These are phyloP conservation scores for Penicillium rolfsii DNA, from an alignment of 2,329 filamentous ascomycete genomes.

Conservation along the genomic window DNA sequence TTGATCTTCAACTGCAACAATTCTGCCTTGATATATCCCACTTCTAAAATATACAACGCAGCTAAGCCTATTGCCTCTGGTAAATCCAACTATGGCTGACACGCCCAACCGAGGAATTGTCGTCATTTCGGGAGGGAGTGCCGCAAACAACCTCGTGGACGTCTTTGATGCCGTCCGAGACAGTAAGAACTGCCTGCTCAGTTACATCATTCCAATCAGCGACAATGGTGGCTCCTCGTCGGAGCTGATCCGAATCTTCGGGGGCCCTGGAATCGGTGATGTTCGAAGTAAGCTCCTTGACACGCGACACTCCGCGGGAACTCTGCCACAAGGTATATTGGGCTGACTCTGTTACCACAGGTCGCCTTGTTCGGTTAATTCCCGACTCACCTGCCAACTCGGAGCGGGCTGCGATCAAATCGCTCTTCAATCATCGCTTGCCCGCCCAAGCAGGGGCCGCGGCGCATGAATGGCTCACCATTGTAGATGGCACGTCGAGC, in stretches of 20 bases:
- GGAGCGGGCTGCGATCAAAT: conserved; percentile 75
- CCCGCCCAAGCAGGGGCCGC: conserved; percentile 65
- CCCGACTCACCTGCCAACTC: conserved; percentile 63
- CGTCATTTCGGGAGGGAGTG: conserved; percentile 88
- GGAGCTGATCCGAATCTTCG: conserved; percentile 91
- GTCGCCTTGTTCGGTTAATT: conserved; percentile 87
- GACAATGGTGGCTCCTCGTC: conserved; percentile 95
- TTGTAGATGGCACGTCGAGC: conserved; percentile 78
- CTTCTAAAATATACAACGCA: neutral
- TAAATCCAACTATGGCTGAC: conserved; percentile 10
- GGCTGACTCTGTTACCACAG: conserved; percentile 48
- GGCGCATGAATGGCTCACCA: conserved; percentile 79
- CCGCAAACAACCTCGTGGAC: conserved; percentile 92
- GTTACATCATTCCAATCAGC: conserved; percentile 90
- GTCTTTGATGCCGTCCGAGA: conserved; percentile 72
- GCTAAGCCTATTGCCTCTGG: neutral
- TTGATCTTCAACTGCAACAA: neutral
- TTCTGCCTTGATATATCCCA: no score
- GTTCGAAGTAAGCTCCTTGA: conserved; percentile 63
- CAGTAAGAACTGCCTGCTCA: conserved; percentile 68
- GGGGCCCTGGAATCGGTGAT: conserved; percentile 83
- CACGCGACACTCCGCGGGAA: neutral
- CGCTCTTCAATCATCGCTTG: conserved; percentile 85
- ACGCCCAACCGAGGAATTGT: conserved; percentile 63
- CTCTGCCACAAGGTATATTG: neutral